Percentiles rank a stretch among this genome's conserved stretches.
phyloP scores from a whole-genome alignment of 2,329 filamentous ascomycete genomes.

The Alternaria ventricosa region DNA sequence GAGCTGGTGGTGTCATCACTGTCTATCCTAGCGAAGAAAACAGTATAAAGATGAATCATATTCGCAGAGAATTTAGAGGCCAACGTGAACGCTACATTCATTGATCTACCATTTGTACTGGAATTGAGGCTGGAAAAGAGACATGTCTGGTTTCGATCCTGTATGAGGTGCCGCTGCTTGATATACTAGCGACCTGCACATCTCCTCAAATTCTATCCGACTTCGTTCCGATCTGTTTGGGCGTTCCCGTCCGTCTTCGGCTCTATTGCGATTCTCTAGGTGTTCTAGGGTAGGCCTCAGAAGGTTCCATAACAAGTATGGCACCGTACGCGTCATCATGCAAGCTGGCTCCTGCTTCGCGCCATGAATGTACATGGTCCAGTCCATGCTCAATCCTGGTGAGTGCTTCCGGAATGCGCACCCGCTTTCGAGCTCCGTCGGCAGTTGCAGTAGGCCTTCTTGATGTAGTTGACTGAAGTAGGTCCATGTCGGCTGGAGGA shows the following conservation, averaged over 20 bases:
- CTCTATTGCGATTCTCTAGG: not conserved
- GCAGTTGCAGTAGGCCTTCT: not conserved
- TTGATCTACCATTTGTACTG: not conserved
- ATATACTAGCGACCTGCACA: not conserved
- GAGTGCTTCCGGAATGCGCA: not conserved
- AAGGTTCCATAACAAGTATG: not conserved
- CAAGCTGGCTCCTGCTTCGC: not conserved
- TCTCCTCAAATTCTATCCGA: not conserved
- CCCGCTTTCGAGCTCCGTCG: not conserved
- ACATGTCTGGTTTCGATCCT: not conserved
- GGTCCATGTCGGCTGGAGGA: not conserved
- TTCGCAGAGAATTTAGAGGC: not conserved
- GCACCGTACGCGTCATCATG: not conserved
- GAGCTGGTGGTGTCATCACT: not conserved
- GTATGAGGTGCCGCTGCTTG: not conserved
- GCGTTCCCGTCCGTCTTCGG: not conserved
- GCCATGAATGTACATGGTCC: not conserved
- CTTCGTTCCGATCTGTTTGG: not conserved
- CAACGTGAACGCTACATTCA: not conserved
- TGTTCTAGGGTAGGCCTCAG: not conserved
- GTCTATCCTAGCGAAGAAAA: not conserved
- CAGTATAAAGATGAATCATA: not conserved
- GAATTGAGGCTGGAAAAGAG: not conserved
- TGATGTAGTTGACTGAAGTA: not conserved
- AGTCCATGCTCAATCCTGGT: not conserved